Percentiles rank a stretch among this genome's conserved stretches.
Conservation (phyloP, 257 asterid genomes). For the Salvia splendens region DNA sequence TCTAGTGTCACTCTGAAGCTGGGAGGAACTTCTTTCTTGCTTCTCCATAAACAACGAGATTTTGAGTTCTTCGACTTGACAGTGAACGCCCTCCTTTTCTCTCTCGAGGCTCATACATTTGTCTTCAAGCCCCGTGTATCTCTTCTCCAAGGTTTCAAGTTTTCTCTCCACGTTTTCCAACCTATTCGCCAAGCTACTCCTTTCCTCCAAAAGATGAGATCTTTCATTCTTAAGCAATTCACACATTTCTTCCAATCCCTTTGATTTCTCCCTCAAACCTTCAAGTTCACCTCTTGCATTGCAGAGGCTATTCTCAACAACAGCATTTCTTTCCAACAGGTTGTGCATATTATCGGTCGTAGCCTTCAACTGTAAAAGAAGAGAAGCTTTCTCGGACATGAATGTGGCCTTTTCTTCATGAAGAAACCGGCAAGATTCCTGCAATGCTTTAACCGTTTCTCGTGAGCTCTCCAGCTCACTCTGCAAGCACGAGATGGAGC, state of each 20-base stretch:
- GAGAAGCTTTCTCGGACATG: constrained; percentile 67
- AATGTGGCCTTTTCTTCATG: constrained; percentile 68
- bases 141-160: constrained; percentile 42
- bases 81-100: constrained; percentile 59
- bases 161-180: constrained; percentile 64
- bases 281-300: constrained; percentile 81
- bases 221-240: constrained; percentile 73
- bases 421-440: constrained; percentile 59
- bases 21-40: constrained; percentile 62
- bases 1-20: constrained; percentile 52
- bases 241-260: constrained; percentile 80
- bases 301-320: constrained; percentile 72
- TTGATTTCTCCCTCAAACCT: constrained; percentile 89
- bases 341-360: constrained; percentile 77
- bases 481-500: constrained; percentile 53
- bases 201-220: constrained; percentile 66
- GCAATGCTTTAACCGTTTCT: constrained; percentile 46
- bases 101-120: constrained; percentile 64
- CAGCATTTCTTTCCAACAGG: constrained; percentile 72
- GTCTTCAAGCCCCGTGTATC: constrained; percentile 40
- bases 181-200: constrained; percentile 52
- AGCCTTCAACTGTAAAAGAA: constrained; percentile 70
- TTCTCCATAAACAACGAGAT: constrained; percentile 62
- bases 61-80: constrained; percentile 61
- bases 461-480: constrained; percentile 59